These are phyloP conservation scores for Pestalotiopsis sp. DNA, from an alignment of 2,329 filamentous ascomycete genomes.

Conservation along the genomic window DNA sequence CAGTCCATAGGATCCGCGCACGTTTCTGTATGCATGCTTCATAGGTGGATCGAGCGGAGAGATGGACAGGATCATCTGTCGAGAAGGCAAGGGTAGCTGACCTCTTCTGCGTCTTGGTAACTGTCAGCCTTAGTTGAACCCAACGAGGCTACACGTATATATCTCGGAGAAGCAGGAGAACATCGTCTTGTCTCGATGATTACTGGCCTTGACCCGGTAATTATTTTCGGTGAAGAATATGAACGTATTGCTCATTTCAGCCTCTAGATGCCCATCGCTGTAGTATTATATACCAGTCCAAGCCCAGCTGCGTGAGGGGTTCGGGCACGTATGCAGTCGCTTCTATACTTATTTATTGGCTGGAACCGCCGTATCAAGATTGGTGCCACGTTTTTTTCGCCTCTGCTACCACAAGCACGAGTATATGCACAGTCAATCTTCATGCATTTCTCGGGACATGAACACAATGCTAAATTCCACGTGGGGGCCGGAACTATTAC, in stretches of 20 bases:
- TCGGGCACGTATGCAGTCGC: slow-evolving; percentile 9
- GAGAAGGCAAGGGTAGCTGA: neutral
- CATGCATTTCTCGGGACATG: neutral
- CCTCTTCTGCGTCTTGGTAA: neutral
- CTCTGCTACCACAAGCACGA: neutral
- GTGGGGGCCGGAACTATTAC: neutral
- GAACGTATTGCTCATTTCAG: neutral
- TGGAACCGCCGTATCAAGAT: neutral
- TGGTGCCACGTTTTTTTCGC: slow-evolving; percentile 9
- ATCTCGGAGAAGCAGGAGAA: neutral
- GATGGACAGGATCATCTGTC: neutral
- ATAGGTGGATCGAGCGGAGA: neutral
- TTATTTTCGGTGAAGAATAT: neutral
- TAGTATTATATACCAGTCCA: neutral
- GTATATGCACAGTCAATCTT: neutral
- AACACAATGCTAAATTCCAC: no score
- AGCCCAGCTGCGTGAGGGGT: neutral
- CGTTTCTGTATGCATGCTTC: neutral
- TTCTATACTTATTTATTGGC: slow-evolving; percentile 6
- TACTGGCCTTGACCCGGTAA: neutral
- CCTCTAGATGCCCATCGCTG: neutral
- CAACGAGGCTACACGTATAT: neutral
- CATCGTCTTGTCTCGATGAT: neutral
- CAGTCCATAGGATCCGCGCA: neutral
- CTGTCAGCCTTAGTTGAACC: neutral